A percentile compares a stretch with the other conserved stretches of the same genome.
phyloP scores from a whole-genome alignment of 495 filamentous ascomycete species.

The Penicillium cosmopolitanum region DNA sequence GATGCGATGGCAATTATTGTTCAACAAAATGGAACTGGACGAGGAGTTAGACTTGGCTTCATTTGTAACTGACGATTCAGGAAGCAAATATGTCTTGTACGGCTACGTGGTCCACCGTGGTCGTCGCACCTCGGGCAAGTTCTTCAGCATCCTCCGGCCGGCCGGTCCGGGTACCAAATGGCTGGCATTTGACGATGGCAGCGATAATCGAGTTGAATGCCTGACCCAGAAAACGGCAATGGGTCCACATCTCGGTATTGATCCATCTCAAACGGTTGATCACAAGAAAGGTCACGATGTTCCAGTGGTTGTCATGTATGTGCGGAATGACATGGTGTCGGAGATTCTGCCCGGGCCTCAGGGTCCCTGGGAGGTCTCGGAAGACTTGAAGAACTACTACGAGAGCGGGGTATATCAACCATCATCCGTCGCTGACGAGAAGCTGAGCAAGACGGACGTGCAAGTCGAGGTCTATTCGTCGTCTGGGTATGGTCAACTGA shows the following conservation, averaged over 20 bases:
- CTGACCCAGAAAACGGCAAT: slow-evolving; percentile 62
- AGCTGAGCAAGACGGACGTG: slow-evolving; percentile 26
- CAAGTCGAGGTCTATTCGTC: slow-evolving; percentile 49
- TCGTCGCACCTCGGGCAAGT: slow-evolving; percentile 62
- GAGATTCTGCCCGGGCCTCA: slow-evolving; percentile 48
- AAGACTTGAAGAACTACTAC: slow-evolving; percentile 42
- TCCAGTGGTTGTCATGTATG: slow-evolving; percentile 60
- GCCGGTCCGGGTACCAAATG: slow-evolving; percentile 59
- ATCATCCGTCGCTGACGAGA: slow-evolving; percentile 15
- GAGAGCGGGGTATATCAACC: slow-evolving; percentile 34
- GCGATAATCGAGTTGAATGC: slow-evolving; percentile 57
- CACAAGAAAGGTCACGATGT: slow-evolving; percentile 59
- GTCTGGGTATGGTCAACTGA: slow-evolving; percentile 38
- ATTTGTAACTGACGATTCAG: slow-evolving; percentile 37
- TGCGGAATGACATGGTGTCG: slow-evolving; percentile 55
- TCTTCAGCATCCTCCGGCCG: slow-evolving; percentile 64
- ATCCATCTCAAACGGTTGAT: slow-evolving; percentile 37
- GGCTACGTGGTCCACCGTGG: slow-evolving; percentile 66
- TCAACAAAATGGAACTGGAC: slow-evolving; percentile 58
- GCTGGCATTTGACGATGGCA: slow-evolving; percentile 62
- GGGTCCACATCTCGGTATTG: slow-evolving; percentile 55
- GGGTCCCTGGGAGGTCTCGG: slow-evolving; percentile 44
- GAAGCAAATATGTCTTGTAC: slow-evolving; percentile 59
- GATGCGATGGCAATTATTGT: slow-evolving; percentile 61
- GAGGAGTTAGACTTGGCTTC: slow-evolving; percentile 53